Evolutionary conservation across 202 grass and related monocot species (phyloP), one percentile per base, ranked within the genome.

Genomic region (Carex arenaria): DNA sequence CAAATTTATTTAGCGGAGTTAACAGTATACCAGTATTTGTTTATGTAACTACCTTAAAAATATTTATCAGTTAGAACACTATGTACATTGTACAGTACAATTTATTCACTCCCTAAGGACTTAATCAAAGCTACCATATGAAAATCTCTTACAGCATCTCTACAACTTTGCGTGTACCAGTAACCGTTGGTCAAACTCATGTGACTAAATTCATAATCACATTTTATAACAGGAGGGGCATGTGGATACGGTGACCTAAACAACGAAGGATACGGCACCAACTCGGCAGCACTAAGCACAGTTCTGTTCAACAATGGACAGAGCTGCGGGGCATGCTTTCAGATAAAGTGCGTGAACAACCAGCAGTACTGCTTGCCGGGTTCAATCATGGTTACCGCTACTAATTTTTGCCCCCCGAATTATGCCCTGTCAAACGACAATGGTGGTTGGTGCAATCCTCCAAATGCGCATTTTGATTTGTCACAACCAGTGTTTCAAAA

Each of bases 191-290:
- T 66, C 5, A 15, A 65, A 14, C 28, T 71, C 8, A 72, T 28
- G n/a, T 77, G 17, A 57, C 28, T 32, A 10, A n/a, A 38, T 67
- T 67, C 17, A 40, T 8, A 77, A n/a, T 77, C 52, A 19, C 73
- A 36, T 57, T 77, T 77, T 12, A 36, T 57, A 79, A 55, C 87
- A 97, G 94, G 94, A 56, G 94, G 94, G 64, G 94, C 92, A 28
- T 97, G 94, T 63, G 94, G 94, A 51, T 97, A 97, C 64, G 94
- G 94, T 38, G 94, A 94, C 84, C 15, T 97, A 71, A 91, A 93
- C 91, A 94, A 69, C 10, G 5, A 84, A 0, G 94, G 94, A 36
- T 92, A 92, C 19, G 94, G 94, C 19, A 90, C 82, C 38, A 83
- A 67, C 90, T 90, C 92, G 6, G 91, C 91, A 3, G 94, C 94